These are phyloP conservation scores for Macrotyloma uniflorum DNA, from an alignment of 306 rosid genomes.

Conservation along the genomic window DNA sequence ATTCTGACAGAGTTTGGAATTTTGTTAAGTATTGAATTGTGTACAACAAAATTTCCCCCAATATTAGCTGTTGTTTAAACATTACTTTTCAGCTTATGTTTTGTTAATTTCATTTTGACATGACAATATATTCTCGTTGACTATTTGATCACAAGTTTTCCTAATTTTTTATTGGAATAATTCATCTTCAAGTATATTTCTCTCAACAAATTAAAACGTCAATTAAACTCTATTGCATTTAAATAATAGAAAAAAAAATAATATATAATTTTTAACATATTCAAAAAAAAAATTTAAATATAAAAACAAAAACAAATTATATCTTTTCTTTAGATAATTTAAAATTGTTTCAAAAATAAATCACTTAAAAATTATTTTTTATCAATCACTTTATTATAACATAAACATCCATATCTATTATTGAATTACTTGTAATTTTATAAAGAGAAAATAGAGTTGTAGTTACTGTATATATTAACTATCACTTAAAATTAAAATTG, in stretches of 20 bases:
- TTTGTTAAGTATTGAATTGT: conserved; percentile 11
- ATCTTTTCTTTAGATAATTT: too few relatives aligned
- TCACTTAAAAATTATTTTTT: too few relatives aligned
- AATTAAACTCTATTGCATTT: background rate
- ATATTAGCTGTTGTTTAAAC: background rate
- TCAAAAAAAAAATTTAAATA: too few relatives aligned
- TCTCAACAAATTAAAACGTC: background rate
- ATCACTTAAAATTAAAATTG: too few relatives aligned
- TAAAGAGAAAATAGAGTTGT: too few relatives aligned
- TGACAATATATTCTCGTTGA: conserved; percentile 34
- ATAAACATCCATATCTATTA: too few relatives aligned
- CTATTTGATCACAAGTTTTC: background rate
- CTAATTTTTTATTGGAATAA: background rate
- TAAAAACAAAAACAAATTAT: too few relatives aligned
- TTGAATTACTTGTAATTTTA: too few relatives aligned
- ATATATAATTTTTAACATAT: too few relatives aligned
- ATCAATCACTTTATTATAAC: too few relatives aligned
- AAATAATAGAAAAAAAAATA: background rate
- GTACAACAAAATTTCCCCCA: background rate
- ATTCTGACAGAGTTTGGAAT: background rate
- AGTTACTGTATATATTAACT: too few relatives aligned
- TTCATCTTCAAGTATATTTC: background rate
- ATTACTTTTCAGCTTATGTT: background rate
- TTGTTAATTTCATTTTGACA: conserved; percentile 9
- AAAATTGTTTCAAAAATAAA: too few relatives aligned